Conservation (phyloP, 192 early-diverging fungal species). For the Rhizophagus sp. region DNA sequence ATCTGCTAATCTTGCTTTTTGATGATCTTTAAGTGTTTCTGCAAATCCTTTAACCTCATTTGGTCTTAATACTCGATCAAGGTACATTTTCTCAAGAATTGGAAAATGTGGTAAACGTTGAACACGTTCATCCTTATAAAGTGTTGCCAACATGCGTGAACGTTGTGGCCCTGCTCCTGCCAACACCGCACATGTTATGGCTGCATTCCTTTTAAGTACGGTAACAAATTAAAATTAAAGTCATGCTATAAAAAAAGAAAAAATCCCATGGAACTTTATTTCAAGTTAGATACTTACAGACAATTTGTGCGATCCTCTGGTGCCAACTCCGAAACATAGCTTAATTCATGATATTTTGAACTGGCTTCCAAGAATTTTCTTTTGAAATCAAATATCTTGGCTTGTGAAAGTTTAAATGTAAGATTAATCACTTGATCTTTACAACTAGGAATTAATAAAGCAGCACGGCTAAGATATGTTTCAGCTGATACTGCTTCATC, state of each 20-base stretch:
- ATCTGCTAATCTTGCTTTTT: constrained; percentile 71
- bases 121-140: constrained; percentile 91
- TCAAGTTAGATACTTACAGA: constrained; percentile 46
- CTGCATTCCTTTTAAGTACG: constrained; percentile 51
- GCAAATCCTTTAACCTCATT: constrained; percentile 82
- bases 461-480: constrained; percentile 81
- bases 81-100: constrained; percentile 94
- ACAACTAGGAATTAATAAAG: constrained; percentile 59
- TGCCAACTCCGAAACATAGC: constrained; percentile 66
- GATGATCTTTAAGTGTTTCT: constrained; percentile 72
- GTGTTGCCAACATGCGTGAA: constrained; percentile 79
- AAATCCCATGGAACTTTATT: too few species aligned
- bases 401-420: constrained; percentile 81
- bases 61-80: constrained; percentile 80
- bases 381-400: constrained; percentile 81
- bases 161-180: constrained; percentile 90
- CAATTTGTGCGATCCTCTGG: constrained; percentile 58
- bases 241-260: not conserved
- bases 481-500: constrained; percentile 82
- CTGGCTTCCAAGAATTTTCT: constrained; percentile 85
- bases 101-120: constrained; percentile 70
- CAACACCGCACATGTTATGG: constrained; percentile 89
- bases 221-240: not conserved
- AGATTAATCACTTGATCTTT: constrained; percentile 55
- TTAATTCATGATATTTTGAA: constrained; percentile 80